Evolutionary conservation across 306 rosid genomes (phyloP).

Genomic region (Adenanthera pavonina): DNA sequence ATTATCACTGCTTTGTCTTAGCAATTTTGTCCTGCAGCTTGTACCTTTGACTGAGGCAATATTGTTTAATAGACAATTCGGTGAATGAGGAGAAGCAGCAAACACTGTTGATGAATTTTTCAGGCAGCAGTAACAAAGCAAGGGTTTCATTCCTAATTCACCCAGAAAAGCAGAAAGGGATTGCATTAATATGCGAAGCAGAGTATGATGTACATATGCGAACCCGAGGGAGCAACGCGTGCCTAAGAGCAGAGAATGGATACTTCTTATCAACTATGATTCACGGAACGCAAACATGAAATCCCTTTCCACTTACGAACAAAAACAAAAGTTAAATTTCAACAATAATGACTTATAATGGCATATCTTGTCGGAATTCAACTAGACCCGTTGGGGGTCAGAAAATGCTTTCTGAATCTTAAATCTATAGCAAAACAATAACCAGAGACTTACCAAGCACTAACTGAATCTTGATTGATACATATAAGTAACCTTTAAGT

Average conservation of each 20-base stretch:
- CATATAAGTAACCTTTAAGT: neutral
- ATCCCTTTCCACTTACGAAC: neutral
- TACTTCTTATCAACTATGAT: neutral
- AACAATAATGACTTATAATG: neutral
- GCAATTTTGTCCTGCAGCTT: slow-evolving; percentile 17
- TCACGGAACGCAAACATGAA: neutral
- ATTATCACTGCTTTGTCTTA: slow-evolving; percentile 31
- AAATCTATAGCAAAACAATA: neutral
- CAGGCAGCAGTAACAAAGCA: neutral
- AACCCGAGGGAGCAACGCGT: neutral
- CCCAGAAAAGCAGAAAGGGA: neutral
- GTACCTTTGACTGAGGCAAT: slow-evolving; percentile 31
- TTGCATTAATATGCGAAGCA: neutral
- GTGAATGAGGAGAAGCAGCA: neutral
- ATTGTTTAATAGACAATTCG: neutral
- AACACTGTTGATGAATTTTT: neutral
- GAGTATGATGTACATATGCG: neutral
- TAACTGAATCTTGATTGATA: neutral
- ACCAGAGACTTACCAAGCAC: neutral
- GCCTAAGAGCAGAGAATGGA: neutral
- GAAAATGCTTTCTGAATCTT: neutral
- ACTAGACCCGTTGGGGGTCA: neutral
- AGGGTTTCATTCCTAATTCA: neutral
- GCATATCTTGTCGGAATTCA: neutral
- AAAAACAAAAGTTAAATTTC: neutral